Conservation (phyloP, 768 basidiomycete genomes). For the Suillus plorans region DNA sequence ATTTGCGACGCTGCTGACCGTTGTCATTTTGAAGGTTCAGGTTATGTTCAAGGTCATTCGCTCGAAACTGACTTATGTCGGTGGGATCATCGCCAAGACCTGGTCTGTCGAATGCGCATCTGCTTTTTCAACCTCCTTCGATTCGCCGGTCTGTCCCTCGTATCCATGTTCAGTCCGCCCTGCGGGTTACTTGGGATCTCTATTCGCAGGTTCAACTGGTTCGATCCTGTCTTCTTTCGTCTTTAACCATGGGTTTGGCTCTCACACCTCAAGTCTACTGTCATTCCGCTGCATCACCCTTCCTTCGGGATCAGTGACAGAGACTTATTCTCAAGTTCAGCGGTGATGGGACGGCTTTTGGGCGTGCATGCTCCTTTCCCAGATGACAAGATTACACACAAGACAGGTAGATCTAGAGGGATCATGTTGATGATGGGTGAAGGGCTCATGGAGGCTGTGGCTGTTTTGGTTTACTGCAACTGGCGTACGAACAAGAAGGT, state of each 20-base stretch:
- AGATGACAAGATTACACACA: slow-evolving; percentile 21
- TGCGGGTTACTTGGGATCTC: slow-evolving; percentile 3
- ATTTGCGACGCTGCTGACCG: background rate
- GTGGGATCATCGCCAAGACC: slow-evolving; percentile 33
- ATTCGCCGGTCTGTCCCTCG: slow-evolving; percentile 19
- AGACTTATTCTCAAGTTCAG: slow-evolving; percentile 58
- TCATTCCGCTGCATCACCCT: slow-evolving; percentile 37
- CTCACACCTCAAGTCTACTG: slow-evolving; percentile 15
- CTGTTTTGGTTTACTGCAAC: slow-evolving; percentile 19
- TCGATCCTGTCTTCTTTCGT: slow-evolving; percentile 15
- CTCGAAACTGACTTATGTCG: slow-evolving; percentile 2
- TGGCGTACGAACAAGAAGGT: slow-evolving; percentile 36
- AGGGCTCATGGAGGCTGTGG: slow-evolving; percentile 17
- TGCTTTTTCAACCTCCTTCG: slow-evolving; percentile 23
- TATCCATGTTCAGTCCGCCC: background rate
- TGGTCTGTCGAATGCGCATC: slow-evolving; percentile 17
- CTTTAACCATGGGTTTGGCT: slow-evolving; percentile 13
- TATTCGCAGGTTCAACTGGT: slow-evolving; percentile 7
- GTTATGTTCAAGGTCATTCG: slow-evolving; percentile 1
- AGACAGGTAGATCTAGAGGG: slow-evolving; percentile 10
- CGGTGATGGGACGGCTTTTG: slow-evolving; percentile 26
- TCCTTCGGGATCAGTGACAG: slow-evolving; percentile 49
- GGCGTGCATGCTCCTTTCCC: slow-evolving; percentile 12
- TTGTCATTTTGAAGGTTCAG: slow-evolving; percentile 8
- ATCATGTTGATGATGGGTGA: slow-evolving; percentile 16